Evolutionary conservation across 2,329 filamentous ascomycete genomes (phyloP).

Genomic region (Hypomyces rosellus): DNA sequence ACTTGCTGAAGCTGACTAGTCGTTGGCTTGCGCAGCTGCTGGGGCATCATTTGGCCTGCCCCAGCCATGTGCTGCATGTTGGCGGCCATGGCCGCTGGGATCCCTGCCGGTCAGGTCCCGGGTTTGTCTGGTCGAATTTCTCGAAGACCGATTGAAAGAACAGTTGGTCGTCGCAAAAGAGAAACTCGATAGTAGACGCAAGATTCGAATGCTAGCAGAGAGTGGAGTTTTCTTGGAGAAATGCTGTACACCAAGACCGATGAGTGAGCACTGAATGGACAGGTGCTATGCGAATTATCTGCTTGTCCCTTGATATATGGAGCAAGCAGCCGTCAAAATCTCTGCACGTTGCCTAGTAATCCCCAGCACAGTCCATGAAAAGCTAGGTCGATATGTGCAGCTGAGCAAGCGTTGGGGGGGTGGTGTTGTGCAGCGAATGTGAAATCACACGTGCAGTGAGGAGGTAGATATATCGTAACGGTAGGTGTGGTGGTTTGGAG

Average conservation of each 20-base stretch:
- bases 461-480: neutral
- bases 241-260: neutral
- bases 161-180: neutral
- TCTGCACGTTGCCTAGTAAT: conserved; percentile 27
- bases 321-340: conserved; percentile 16
- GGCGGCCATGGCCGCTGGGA: conserved; percentile 50
- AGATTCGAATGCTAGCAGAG: neutral
- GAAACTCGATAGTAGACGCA: neutral
- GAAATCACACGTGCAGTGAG: neutral
- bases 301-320: conserved; percentile 11
- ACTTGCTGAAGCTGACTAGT: conserved; percentile 29
- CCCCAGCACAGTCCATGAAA: conserved; percentile 27
- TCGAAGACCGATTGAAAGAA: neutral
- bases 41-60: conserved; percentile 40
- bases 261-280: neutral
- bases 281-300: conserved; percentile 1
- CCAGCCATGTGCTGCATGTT: conserved; percentile 53
- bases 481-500: neutral
- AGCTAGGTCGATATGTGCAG: conserved; percentile 6
- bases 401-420: neutral
- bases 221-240: neutral
- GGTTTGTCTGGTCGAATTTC: conserved; percentile 3
- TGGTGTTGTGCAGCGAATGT: neutral
- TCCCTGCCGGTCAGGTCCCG: conserved; percentile 17
- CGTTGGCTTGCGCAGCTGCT: conserved; percentile 31